Base-by-base conservation (phyloP, 2,329 filamentous ascomycete genomes). In the Penicillium carneum region DNA sequence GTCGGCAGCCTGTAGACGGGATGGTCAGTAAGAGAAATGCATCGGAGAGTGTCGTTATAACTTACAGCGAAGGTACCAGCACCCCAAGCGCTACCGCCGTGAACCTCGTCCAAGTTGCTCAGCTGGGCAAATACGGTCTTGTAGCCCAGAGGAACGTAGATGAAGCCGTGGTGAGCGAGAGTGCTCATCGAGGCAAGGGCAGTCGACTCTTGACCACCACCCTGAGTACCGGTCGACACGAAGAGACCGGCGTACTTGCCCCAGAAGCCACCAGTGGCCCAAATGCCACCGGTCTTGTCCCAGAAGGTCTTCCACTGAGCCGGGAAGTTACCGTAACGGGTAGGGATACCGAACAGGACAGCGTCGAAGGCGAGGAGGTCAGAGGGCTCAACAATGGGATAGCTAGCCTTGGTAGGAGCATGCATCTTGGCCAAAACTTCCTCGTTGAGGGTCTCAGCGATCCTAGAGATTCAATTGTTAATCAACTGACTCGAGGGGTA, bases 121-220 rank as follows among this genome's bases (percentile, higher is more conserved):
- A 97, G 80, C 66, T 87, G 80, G 62, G 76, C 76, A 76, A 97
- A 97, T 51, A 87, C 82, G 72, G 89, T 91, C 81, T 91, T 89
- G 84, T 96, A 98, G 58, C 95, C 95, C 57, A 98, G 85, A 50
- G 95, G 95, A n/a, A 98, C 93, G 79, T 90, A 98, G 84, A 95
- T 90, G 82, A 98, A 90, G 74, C 95, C 95, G 84, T 98, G 95
- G 83, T 98, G 95, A 63, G 89, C 79, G 57, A 98, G 84, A 18
- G 94, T 98, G 74, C 89, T 92, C 87, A 98, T 88, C 76, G 89
- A 83, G 36, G 89, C 84, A 66, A 97, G 82, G 69, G 86, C 89
- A 49, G 95, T 99, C 59, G 87, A 89, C 83, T 99, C 95, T 83
- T 99, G 95, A 66, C 95, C 95, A 77, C 95, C 95, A 64, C 95